Percentiles rank a stretch among this genome's conserved stretches.
Evolutionary conservation across 306 rosid genomes (phyloP).

Genomic region (Quercus gilva): DNA sequence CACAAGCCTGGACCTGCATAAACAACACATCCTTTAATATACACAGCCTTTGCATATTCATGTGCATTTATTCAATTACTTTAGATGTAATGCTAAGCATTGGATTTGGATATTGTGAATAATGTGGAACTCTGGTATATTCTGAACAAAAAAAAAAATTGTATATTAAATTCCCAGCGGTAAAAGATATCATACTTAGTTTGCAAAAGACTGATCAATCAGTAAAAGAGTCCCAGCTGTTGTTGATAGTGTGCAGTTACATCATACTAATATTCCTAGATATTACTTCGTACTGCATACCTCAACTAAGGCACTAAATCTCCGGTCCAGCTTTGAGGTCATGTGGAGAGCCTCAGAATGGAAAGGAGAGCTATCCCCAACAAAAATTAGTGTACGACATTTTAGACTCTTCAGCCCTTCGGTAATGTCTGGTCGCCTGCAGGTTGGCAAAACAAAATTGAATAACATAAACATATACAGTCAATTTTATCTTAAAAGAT

Average conservation of each 20-base stretch:
- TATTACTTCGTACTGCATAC: slow-evolving; percentile 30
- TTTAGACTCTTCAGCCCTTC: slow-evolving; percentile 63
- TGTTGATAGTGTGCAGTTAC: neutral
- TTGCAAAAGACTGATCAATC: neutral
- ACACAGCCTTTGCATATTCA: neutral
- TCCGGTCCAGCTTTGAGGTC: slow-evolving; percentile 76
- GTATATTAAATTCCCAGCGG: neutral
- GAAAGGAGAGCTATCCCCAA: slow-evolving; percentile 94
- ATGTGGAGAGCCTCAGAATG: slow-evolving; percentile 86
- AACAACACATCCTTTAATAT: slow-evolving; percentile 17
- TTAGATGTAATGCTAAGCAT: neutral
- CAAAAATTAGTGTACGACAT: slow-evolving; percentile 88
- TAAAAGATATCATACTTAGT: neutral
- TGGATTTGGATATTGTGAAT: neutral
- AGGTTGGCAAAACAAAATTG: slow-evolving; percentile 26
- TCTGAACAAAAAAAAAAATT: neutral
- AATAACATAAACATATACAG: slow-evolving; percentile 3
- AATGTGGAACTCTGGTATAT: neutral
- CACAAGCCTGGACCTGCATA: slow-evolving; percentile 87
- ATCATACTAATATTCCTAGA: neutral
- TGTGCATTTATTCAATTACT: neutral
- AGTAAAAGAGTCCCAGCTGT: neutral
- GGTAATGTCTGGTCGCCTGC: slow-evolving; percentile 80
- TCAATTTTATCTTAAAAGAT: neutral
- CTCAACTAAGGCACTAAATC: slow-evolving; percentile 86